phyloP scores from a whole-genome alignment of 225 moss, liverwort and hornwort genomes.

The Pseudisothecium myosuroides region DNA sequence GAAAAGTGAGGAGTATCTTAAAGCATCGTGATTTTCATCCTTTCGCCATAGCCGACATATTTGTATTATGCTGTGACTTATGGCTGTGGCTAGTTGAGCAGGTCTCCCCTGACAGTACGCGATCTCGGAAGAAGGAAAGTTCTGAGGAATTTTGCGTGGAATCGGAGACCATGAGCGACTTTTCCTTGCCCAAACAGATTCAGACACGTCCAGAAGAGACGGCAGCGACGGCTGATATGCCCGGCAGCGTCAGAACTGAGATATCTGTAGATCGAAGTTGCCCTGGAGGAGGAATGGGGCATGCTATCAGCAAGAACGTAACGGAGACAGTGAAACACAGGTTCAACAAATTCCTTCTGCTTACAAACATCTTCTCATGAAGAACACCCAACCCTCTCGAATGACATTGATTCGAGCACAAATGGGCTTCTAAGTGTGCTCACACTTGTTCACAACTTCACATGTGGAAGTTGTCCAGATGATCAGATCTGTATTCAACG shows the following conservation, averaged over 20 bases:
- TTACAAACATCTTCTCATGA: neutral
- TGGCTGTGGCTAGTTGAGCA: neutral
- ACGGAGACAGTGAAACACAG: constrained; percentile 42
- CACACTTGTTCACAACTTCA: neutral
- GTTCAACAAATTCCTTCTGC: neutral
- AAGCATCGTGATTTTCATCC: neutral
- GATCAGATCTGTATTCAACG: neutral
- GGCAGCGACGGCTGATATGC: neutral
- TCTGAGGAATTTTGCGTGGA: constrained; percentile 18
- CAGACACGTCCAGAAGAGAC: constrained; percentile 3
- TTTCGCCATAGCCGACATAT: neutral
- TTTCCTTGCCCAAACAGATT: constrained; percentile 5
- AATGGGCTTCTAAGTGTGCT: neutral
- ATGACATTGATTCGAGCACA: neutral
- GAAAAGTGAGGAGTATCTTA: neutral
- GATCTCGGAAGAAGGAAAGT: neutral
- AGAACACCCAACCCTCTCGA: neutral
- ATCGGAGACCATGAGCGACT: constrained; percentile 12
- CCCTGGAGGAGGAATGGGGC: constrained; percentile 23
- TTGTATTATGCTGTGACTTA: neutral
- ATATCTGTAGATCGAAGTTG: constrained; percentile 30
- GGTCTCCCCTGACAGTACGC: neutral
- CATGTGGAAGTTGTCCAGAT: neutral
- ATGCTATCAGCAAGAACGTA: constrained; percentile 30
- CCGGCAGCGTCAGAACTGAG: constrained; percentile 11